Evolutionary conservation across 2,329 filamentous ascomycete species (phyloP), one percentile per base, ranked within the genome.

Genomic region (Podosphaera fusca): DNA sequence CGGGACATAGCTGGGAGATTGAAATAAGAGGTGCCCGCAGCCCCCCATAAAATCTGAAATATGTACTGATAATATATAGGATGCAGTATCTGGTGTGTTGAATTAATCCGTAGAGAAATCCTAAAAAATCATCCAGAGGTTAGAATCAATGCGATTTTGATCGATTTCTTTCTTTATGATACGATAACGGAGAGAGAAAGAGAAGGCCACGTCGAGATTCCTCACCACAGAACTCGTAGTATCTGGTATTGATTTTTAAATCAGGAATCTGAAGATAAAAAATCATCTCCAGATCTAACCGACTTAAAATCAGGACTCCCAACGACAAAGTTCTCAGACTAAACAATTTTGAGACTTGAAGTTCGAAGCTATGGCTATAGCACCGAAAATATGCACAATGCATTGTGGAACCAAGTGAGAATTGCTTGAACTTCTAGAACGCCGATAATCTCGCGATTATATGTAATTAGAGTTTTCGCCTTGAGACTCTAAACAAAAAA

Each of bases 91-190:
- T 96, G 90, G 89, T 92, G 87, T 60, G 85, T 96, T 1, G 92
- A 98, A 69, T 72, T 95, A 61, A 84, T 98, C 61, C 76, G 81
- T 56, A 77, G 84, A 38, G 86, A 95, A 67, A 96, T 98, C 55
- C 66, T 82, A 58, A 77, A 74, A 51, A 70, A 79, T 12, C 80
- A 95, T 64, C 85, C 88, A 0, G 80, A 83, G 8, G 75, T 81
- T 0, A 74, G 78, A 56, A 70, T 83, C 63, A 98, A 98, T 67
- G 89, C 92, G 33, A 87, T 96, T 45, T 70, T 98, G 64, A 92
- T 98, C 61, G 92, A 98, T 69, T 98, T 96, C 70, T 95, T 95
- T 69, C 73, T 98, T 57, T 98, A 98, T 67, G 92, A 98, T 70
- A 81, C 84, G 21, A 88, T 92, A 71, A 98, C 96, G 69, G 84